Percentiles rank a stretch among this genome's conserved stretches.
phyloP scores from a whole-genome alignment of 1,284 basidiomycete genomes.

The Cystobasidium sp. region DNA sequence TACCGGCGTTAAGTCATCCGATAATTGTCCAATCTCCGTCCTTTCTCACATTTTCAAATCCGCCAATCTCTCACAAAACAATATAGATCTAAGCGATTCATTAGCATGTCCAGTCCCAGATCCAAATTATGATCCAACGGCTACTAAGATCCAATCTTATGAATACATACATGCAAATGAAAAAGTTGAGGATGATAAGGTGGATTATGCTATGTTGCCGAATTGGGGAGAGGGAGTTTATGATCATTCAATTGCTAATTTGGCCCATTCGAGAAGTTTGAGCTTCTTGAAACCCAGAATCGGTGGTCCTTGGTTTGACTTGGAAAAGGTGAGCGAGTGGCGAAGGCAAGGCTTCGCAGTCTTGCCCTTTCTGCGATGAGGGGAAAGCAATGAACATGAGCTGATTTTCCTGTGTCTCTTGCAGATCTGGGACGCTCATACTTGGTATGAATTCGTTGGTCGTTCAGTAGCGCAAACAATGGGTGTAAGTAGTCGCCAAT shows the following conservation, averaged over 20 bases:
- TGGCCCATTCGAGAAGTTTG: conserved; percentile 42
- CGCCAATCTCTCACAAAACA: not conserved
- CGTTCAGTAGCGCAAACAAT: conserved; percentile 62
- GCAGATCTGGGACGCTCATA: conserved; percentile 45
- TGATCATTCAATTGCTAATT: conserved; percentile 21
- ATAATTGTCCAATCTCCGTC: conserved; percentile 1
- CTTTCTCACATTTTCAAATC: conserved; percentile 29
- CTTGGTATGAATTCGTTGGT: conserved; percentile 59
- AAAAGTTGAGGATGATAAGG: not conserved
- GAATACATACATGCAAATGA: conserved; percentile 18
- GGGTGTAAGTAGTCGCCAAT: conserved; percentile 55
- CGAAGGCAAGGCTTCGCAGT: no score
- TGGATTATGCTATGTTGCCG: conserved; percentile 21
- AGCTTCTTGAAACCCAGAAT: conserved; percentile 39
- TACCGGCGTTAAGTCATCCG: not conserved
- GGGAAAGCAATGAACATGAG: no score
- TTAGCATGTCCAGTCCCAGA: conserved; percentile 24
- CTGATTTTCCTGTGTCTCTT: not conserved
- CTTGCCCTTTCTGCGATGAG: not conserved
- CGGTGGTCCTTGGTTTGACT: conserved; percentile 43
- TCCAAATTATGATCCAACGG: conserved; percentile 20
- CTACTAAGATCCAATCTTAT: not conserved
- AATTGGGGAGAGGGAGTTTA: conserved; percentile 28
- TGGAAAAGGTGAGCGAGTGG: conserved; percentile 33
- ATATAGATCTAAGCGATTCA: conserved; percentile 3